Evolutionary conservation across 2,329 filamentous ascomycete genomes (phyloP), one percentile per base, ranked within the genome.

Genomic region (Amylocarpus encephaloides): DNA sequence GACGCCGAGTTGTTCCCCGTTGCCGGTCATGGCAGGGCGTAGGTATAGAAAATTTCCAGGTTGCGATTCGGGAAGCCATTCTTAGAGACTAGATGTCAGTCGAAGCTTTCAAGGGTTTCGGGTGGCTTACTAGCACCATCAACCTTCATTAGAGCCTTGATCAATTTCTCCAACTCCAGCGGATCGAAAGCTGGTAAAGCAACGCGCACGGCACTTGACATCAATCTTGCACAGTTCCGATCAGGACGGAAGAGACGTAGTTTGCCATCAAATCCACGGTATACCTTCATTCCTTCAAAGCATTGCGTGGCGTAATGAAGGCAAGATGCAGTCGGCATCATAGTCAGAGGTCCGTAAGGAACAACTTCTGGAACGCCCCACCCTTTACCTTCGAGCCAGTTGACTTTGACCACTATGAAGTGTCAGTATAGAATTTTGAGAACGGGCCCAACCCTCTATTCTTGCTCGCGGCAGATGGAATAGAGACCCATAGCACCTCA

Each of bases 21-120:
- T 91, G 46, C 85, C 90, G 64, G 96, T 95, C 64, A 95, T 76
- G 1, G 88, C 90, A 3, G 91, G 90, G 32, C 90, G 85, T 52
- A 95, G 75, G 71, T 96, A 95, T 43, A 95, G 72, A 72, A 86
- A 95, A 46, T 71, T 73, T 43, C 86, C 86, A 1, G 83, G 75
- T 32, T 79, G 73, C 55, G 79, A 74, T 61, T 78, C 78, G 35
- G 89, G 87, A 34, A 94, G 76, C 89, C 89, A 95, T 63, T 85
- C 86, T 62, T 39, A 6, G 32, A 18, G 30, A 16, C 5, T 9
- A 16, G 13, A 40, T 7, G 11, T 10, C 15, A 39, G 36, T 16
- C 9, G 11, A 6, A 13, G 18, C 18, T 10, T 39, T 10, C 6
- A 10, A 10, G 6, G 7, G 18, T 40, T 26, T 16, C 3, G 34